These are phyloP conservation scores for Colletotrichum cuscutae DNA, from an alignment of 2,329 filamentous ascomycete species.

Conservation along the genomic window DNA sequence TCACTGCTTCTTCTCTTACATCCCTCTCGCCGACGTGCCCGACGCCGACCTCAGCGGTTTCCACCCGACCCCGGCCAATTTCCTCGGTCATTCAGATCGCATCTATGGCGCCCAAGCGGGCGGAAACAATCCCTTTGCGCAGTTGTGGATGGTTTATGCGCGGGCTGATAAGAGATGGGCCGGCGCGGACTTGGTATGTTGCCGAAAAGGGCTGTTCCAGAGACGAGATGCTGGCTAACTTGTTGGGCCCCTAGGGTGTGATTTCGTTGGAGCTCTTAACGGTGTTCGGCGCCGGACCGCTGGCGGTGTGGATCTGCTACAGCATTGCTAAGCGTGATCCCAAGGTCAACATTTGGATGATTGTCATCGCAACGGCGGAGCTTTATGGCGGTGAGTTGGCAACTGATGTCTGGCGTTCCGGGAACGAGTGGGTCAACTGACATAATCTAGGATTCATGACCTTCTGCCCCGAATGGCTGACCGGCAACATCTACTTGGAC, in stretches of 20 bases:
- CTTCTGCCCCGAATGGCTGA: slow-evolving; percentile 76
- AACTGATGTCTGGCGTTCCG: no score
- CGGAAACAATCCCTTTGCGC: slow-evolving; percentile 63
- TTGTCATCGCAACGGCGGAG: slow-evolving; percentile 73
- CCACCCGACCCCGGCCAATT: slow-evolving; percentile 63
- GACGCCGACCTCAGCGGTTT: slow-evolving; percentile 46
- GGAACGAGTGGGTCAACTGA: neutral
- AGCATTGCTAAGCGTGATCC: slow-evolving; percentile 66
- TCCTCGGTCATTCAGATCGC: slow-evolving; percentile 58
- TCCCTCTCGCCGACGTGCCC: slow-evolving; percentile 47
- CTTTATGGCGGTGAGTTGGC: slow-evolving; percentile 67
- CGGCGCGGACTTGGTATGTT: slow-evolving; percentile 66
- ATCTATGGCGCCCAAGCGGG: slow-evolving; percentile 68
- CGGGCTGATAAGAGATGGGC: slow-evolving; percentile 72
- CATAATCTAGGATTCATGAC: slow-evolving; percentile 70
- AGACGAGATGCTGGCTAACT: neutral
- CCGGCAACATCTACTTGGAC: slow-evolving; percentile 70
- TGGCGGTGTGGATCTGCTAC: slow-evolving; percentile 70
- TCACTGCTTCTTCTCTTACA: slow-evolving; percentile 84
- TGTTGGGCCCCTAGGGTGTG: slow-evolving; percentile 54
- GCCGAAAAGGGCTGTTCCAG: neutral
- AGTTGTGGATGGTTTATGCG: slow-evolving; percentile 77
- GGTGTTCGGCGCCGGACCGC: slow-evolving; percentile 69
- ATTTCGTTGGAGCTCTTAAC: slow-evolving; percentile 74
- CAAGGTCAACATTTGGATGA: slow-evolving; percentile 70